Percentiles rank a stretch among this genome's conserved stretches.
Evolutionary conservation across 306 rosid species (phyloP).

Genomic region (Trichosanthes truncata): DNA sequence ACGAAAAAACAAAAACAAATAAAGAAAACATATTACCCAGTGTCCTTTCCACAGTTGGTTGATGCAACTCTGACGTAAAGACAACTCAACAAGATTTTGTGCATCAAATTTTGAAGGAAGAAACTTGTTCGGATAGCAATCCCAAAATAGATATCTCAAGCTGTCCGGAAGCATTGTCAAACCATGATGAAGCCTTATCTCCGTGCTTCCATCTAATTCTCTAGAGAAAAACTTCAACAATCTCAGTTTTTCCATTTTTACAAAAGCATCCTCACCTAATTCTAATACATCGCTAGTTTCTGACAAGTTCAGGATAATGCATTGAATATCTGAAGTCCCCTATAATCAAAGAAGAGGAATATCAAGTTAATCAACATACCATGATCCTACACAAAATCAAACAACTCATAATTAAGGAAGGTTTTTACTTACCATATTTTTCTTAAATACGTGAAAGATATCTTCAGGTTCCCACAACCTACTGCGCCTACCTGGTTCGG

Average conservation of each 20-base stretch:
- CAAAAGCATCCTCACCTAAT: background rate
- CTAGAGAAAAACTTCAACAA: background rate
- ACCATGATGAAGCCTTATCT: background rate
- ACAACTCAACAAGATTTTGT: background rate
- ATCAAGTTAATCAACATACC: no score
- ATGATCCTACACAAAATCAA: no score
- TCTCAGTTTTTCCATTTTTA: background rate
- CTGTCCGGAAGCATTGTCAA: background rate
- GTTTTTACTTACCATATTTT: background rate
- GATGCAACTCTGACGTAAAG: background rate
- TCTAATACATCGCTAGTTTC: background rate
- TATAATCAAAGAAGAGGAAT: background rate
- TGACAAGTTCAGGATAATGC: background rate
- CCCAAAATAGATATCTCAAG: background rate
- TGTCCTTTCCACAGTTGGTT: background rate
- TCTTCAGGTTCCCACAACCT: no score
- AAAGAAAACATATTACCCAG: background rate
- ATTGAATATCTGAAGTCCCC: background rate
- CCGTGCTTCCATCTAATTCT: no score
- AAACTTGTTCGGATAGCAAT: background rate
- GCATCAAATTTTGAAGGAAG: background rate
- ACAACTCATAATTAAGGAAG: no score
- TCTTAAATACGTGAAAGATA: no score
- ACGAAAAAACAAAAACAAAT: no score
- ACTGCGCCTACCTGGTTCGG: no score